Evolutionary conservation across 345 rosid species (phyloP).

Genomic region (Passiflora organensis): DNA sequence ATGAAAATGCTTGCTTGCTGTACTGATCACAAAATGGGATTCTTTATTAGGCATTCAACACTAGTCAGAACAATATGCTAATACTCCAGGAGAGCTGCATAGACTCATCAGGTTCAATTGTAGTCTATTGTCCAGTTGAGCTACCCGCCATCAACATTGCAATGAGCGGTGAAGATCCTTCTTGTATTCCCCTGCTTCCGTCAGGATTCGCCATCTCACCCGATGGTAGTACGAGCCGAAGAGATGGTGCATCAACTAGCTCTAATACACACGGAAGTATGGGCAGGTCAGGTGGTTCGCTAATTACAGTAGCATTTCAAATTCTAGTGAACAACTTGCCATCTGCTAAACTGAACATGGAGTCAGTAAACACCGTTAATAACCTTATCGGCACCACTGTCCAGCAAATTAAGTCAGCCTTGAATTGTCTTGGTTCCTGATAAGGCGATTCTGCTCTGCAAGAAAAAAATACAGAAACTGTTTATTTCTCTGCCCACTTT

Average conservation of each 20-base stretch:
- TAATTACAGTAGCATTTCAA: slow-evolving; percentile 89
- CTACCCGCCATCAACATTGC: slow-evolving; percentile 72
- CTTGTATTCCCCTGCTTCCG: slow-evolving; percentile 81
- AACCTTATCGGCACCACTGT: slow-evolving; percentile 80
- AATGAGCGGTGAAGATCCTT: slow-evolving; percentile 90
- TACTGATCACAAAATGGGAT: neutral
- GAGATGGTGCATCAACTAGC: slow-evolving; percentile 74
- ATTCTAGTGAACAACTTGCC: slow-evolving; percentile 86
- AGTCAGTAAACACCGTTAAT: slow-evolving; percentile 89
- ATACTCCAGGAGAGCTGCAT: slow-evolving; percentile 93
- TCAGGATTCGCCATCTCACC: slow-evolving; percentile 86
- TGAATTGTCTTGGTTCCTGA: slow-evolving; percentile 71
- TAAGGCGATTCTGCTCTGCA: slow-evolving; percentile 24
- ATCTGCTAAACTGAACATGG: slow-evolving; percentile 81
- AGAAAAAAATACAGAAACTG: slow-evolving; percentile 41
- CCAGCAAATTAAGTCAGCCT: slow-evolving; percentile 84
- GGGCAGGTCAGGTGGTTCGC: slow-evolving; percentile 54
- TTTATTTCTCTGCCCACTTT: slow-evolving; percentile 36
- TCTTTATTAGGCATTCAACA: slow-evolving; percentile 55
- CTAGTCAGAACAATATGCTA: slow-evolving; percentile 80
- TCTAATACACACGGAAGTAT: too few relatives aligned
- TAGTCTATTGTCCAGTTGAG: slow-evolving; percentile 87
- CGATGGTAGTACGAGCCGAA: slow-evolving; percentile 43
- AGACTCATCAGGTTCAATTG: slow-evolving; percentile 77
- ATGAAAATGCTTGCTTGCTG: neutral